Base-by-base conservation (phyloP, 164 flowering plant species). In the Pachysandra terminalis region DNA sequence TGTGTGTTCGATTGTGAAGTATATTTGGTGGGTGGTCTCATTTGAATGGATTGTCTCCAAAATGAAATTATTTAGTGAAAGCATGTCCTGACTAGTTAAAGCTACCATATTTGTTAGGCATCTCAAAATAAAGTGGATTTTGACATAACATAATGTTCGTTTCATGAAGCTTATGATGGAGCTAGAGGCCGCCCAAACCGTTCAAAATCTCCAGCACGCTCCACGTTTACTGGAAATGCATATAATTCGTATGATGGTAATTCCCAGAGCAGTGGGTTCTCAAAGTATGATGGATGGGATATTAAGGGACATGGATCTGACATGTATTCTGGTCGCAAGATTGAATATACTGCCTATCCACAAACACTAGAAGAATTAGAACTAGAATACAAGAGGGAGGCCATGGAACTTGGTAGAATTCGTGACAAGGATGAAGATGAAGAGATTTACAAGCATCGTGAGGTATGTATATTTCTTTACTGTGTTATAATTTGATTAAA, bases 361-460 rank as follows among this genome's bases (percentile, higher is more conserved):
- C 86, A 80, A 73, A 80, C 90, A 49, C 74, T 93, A 70, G 98
- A 93, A 70, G 97, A 93, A 62, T 59, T 96, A 64, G 99, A 96
- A 77, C 68, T 88, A 79, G 95, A 93, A 71, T 91, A 79, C 77
- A 85, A 82, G 77, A 86, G 85, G 76, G 97, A 93, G 76, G 91
- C 89, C 35, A 81, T 82, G 81, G 92, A 93, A 66, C 90, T 96
- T 71, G 90, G 78, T 56, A 84, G 74, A 71, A 79, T 82, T 67
- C 90, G 94, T 68, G 96, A 96, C 73, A 89, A 84, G 80, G 98
- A 93, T 81, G 97, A 90, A 83, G 99, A 96, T 79, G 97, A 91
- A 71, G 99, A 96, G 78, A 93, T 88, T 74, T 78, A 81, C 81
- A 91, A 83, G 82, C 95, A 96, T 73, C 89, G 97, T 26, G 97